Evolutionary conservation across 1,284 basidiomycete genomes (phyloP).

Genomic region (Mycosarcoma mackinlayi): DNA sequence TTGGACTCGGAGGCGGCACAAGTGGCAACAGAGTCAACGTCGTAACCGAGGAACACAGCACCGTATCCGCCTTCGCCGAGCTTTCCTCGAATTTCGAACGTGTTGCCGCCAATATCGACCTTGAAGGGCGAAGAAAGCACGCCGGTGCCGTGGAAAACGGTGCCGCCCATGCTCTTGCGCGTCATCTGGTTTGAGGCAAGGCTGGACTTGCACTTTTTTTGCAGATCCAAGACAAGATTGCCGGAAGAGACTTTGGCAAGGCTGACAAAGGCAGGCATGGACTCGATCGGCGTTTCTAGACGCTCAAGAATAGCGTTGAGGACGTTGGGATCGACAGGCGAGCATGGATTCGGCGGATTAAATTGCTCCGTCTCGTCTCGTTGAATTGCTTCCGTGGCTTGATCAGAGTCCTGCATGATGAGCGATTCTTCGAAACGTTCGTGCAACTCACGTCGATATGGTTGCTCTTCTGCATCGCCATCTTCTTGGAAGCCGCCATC

Average conservation of each 20-base stretch:
- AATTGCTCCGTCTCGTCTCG: constrained; percentile 1
- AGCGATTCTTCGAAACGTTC: constrained; percentile 40
- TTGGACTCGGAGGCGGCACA: constrained; percentile 15
- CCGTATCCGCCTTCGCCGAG: constrained; percentile 98
- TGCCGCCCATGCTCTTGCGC: constrained; percentile 63
- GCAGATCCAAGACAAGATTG: constrained; percentile 75
- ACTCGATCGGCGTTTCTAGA: constrained; percentile 73
- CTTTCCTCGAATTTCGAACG: constrained; percentile 76
- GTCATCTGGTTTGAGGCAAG: constrained; percentile 47
- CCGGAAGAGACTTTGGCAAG: constrained; percentile 72
- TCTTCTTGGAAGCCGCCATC: constrained; percentile 14
- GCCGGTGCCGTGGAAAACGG: constrained; percentile 40
- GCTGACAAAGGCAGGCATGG: constrained; percentile 77
- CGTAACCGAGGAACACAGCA: constrained; percentile 82
- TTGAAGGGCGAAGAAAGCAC: constrained; percentile 22
- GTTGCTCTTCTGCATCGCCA: constrained; percentile 5
- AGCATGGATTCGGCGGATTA: constrained; percentile 82
- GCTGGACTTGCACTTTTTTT: constrained; percentile 70
- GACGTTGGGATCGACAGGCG: constrained; percentile 81
- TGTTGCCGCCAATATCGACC: constrained; percentile 25
- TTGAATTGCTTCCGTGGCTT: not conserved
- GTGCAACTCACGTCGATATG: constrained; percentile 22
- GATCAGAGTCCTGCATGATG: constrained; percentile 21
- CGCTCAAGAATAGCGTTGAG: constrained; percentile 76
- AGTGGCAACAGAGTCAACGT: constrained; percentile 65